These are phyloP conservation scores for Daldinia vernicosa DNA, from an alignment of 495 filamentous ascomycete genomes.

Conservation along the genomic window DNA sequence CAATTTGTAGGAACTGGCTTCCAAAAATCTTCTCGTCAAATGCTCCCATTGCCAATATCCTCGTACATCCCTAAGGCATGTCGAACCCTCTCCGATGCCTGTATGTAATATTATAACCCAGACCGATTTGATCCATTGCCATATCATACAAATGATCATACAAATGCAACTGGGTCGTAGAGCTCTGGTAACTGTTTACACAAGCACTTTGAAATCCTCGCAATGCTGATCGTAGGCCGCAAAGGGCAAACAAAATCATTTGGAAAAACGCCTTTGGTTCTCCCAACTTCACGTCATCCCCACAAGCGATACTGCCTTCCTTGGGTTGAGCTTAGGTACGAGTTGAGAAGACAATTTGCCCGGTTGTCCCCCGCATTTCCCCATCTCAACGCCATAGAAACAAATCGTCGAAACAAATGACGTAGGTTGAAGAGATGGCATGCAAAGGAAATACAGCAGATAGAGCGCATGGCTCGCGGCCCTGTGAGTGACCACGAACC, in stretches of 20 bases:
- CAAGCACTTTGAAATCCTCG: neutral
- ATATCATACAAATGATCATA: neutral
- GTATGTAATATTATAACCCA: neutral
- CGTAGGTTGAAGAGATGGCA: slow-evolving; percentile 32
- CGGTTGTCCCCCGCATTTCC: slow-evolving; percentile 13
- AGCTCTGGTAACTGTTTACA: neutral
- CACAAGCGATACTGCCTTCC: slow-evolving; percentile 24
- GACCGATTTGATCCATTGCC: neutral
- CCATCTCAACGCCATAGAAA: slow-evolving; percentile 32
- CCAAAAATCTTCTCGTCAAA: neutral
- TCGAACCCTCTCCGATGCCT: neutral
- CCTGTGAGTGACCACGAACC: slow-evolving; percentile 2
- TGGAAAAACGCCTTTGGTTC: neutral
- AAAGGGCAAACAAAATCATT: neutral
- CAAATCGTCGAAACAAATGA: slow-evolving; percentile 36
- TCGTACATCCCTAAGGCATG: neutral
- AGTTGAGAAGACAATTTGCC: slow-evolving; percentile 29
- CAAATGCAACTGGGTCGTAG: neutral
- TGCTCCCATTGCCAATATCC: neutral
- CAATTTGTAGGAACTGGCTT: neutral
- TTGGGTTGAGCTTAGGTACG: slow-evolving; percentile 10
- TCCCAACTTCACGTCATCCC: slow-evolving; percentile 31
- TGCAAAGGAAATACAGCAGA: slow-evolving; percentile 30
- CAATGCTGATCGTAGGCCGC: neutral
- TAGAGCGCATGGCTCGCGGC: slow-evolving; percentile 8